These are phyloP conservation scores for Neocatenulostroma microsporum DNA, from an alignment of 2,329 filamentous ascomycete genomes.

Conservation along the genomic window DNA sequence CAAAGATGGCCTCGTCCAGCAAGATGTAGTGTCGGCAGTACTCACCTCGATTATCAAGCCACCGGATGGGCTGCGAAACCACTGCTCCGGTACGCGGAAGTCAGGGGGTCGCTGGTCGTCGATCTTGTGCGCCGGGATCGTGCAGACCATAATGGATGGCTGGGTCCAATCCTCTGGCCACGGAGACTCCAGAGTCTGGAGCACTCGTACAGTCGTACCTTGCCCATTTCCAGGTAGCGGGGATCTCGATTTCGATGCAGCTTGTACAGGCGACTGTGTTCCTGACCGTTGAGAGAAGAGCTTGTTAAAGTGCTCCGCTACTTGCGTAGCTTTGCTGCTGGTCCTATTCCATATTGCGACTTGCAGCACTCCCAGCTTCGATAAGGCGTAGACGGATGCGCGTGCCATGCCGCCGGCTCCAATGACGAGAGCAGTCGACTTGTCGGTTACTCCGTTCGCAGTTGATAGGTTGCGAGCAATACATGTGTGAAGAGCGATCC, in stretches of 20 bases:
- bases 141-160: constrained; percentile 68
- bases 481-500: constrained; percentile 69
- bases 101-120: constrained; percentile 60
- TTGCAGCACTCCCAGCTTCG: constrained; percentile 67
- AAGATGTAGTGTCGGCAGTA: neutral
- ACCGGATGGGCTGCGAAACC: constrained; percentile 65
- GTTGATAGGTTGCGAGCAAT: constrained; percentile 65
- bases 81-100: constrained; percentile 60
- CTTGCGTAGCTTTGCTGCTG: constrained; percentile 54
- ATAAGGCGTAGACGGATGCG: constrained; percentile 68
- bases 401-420: constrained; percentile 68
- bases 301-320: constrained; percentile 63
- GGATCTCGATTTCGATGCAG: too few relatives aligned
- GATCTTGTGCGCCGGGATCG: constrained; percentile 64
- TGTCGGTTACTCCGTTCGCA: constrained; percentile 51
- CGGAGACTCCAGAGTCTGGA: constrained; percentile 50
- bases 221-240: constrained; percentile 13
- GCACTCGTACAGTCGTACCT: constrained; percentile 44
- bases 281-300: too few relatives aligned
- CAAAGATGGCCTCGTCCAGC: neutral
- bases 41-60: constrained; percentile 44
- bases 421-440: constrained; percentile 47
- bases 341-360: constrained; percentile 71
- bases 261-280: constrained; percentile 16
- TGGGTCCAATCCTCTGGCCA: constrained; percentile 58